Evolutionary conservation across 108 stramenopile species (phyloP), one percentile per base, ranked within the genome.

Genomic region (Cyclotella cryptica): DNA sequence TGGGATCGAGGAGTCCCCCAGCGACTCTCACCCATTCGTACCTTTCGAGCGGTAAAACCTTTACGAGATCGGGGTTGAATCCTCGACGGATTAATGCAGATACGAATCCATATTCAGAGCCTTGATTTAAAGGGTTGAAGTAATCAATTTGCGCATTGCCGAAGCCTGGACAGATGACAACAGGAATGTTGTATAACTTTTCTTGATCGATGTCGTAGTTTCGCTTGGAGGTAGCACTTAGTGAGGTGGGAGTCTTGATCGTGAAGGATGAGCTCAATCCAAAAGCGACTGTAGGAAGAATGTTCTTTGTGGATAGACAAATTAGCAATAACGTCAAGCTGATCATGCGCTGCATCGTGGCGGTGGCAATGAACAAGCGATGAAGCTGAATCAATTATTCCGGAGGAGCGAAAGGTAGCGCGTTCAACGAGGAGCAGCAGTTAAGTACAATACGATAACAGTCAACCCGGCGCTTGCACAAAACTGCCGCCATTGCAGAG

Each of bases 1-100:
- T 76, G 11, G 86, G 85, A 40, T 95, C 87, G 40, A 94, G 81
- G 27, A 89, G 22, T 44, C 93, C 93, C 12, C 86, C 69, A 30
- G 87, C 90, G 1, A 97, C 97, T 30, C 89, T 80, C 1, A 96
- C 24, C 97, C 97, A 97, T 30, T 97, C 97, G 65, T 60, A 69
- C 41, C 97, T 86, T 71, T 88, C 28, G 27, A 97, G 80, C 0
- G 92, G 93, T 17, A 97, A 58, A 0, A 90, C 89, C 27, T 74
- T 60, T 57, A 94, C 90, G 19, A 81, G 71, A 30, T 83, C 88
- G 17, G 80, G 74, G 29, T 68, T 59, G 51, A 79, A 92, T 55
- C 93, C 90, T 30, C 87, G 72, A 18, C 80, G 66, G 22, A 58
- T 60, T 40, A 92, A 69, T 19, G 86, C 81, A 27, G 83, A 79